These are phyloP conservation scores for Iodosphaeria phyllophila DNA, from an alignment of 2,329 filamentous ascomycete species.

Conservation along the genomic window DNA sequence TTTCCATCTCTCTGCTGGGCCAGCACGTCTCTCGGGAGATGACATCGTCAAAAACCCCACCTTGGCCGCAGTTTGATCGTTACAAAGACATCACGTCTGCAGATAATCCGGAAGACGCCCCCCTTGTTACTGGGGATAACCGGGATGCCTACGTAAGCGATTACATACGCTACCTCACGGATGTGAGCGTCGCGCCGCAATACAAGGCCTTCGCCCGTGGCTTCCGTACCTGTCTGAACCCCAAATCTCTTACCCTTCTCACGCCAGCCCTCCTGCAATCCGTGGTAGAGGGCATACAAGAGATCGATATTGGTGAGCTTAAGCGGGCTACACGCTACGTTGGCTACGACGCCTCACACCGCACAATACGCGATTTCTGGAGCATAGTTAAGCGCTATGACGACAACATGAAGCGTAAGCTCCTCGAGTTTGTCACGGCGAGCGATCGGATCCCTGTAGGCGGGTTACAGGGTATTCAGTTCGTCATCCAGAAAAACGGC, in stretches of 20 bases:
- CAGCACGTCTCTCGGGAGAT: conserved; percentile 38
- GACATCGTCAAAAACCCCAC: conserved; percentile 18
- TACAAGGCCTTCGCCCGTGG: conserved; percentile 66
- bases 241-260: conserved; percentile 54
- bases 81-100: conserved; percentile 11
- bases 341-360: conserved; percentile 54
- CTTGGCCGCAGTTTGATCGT: conserved; percentile 33
- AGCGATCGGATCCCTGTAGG: conserved; percentile 80
- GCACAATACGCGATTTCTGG: conserved; percentile 69
- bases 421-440: conserved; percentile 90
- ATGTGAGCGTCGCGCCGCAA: conserved; percentile 59
- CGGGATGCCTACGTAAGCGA: conserved; percentile 62
- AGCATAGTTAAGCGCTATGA: conserved; percentile 50
- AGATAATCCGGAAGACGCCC: conserved; percentile 33
- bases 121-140: conserved; percentile 66
- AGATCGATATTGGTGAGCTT: conserved; percentile 61
- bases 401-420: conserved; percentile 48
- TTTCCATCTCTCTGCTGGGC: conserved; percentile 46
- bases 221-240: conserved; percentile 57
- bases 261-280: conserved; percentile 52
- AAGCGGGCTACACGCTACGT: conserved; percentile 59
- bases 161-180: conserved; percentile 70
- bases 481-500: conserved; percentile 65
- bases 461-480: conserved; percentile 65
- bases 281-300: conserved; percentile 65